A percentile compares a stretch with the other conserved stretches of the same genome.
Conservation (phyloP, 257 asterid genomes). For the Nicotiana attenuata region DNA sequence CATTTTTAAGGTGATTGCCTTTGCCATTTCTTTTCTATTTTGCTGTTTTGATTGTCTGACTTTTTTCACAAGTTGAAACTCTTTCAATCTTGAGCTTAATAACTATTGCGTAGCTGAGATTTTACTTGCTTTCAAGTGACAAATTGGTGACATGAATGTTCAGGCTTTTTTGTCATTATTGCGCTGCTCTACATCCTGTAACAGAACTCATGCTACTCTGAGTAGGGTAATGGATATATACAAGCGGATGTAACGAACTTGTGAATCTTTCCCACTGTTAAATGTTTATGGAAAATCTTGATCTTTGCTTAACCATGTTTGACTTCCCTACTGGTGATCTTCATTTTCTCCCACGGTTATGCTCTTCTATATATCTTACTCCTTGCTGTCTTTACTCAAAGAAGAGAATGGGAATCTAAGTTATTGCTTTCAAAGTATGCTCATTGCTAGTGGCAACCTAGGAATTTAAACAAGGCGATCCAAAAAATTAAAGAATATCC, state of each 20-base stretch:
- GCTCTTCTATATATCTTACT: neutral
- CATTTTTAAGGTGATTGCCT: conserved; percentile 64
- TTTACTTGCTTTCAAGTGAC: neutral
- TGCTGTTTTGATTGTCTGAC: neutral
- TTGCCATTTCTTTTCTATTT: neutral
- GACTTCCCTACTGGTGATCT: neutral
- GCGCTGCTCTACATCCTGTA: neutral
- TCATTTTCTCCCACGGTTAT: neutral
- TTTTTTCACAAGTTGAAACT: neutral
- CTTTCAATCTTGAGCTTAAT: neutral
- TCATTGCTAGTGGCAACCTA: neutral
- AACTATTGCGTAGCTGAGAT: neutral
- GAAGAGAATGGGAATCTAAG: neutral
- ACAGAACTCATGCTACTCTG: neutral
- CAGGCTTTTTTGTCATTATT: neutral
- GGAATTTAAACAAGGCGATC: too few species aligned
- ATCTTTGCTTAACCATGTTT: neutral
- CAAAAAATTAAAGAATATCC: too few species aligned
- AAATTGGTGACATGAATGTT: neutral
- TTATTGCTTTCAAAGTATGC: neutral
- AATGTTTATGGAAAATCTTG: neutral
- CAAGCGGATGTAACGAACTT: neutral
- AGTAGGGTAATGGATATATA: neutral
- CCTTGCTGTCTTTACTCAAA: neutral
- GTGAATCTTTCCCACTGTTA: neutral